Evolutionary conservation across 2,329 filamentous ascomycete species (phyloP).

Genomic region (Pseudogymnoascus sp.): DNA sequence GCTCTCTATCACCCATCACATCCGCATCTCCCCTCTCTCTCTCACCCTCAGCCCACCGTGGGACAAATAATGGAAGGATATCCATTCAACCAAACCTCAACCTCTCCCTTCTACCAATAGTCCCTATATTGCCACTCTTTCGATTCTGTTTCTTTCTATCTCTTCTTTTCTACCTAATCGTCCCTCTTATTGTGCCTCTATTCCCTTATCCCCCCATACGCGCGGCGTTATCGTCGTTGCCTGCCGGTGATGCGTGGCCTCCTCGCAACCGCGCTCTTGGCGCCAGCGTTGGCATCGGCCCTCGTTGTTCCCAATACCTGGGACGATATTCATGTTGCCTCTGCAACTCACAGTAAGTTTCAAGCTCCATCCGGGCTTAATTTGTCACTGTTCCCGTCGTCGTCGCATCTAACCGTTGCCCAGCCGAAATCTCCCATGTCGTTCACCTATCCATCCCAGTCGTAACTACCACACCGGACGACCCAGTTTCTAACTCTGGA

Average conservation of each 20-base stretch:
- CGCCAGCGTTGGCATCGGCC: slow-evolving; percentile 5
- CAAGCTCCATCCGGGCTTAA: background rate
- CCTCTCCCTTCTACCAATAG: background rate
- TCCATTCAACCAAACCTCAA: background rate
- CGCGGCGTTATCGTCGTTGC: background rate
- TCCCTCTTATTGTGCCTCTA: background rate
- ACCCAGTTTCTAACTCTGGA: background rate
- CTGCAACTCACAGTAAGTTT: background rate
- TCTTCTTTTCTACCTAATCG: background rate
- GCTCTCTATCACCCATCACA: background rate
- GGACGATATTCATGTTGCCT: background rate
- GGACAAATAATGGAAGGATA: background rate
- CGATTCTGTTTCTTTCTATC: background rate
- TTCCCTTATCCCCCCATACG: background rate
- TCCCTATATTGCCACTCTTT: slow-evolving; percentile 1
- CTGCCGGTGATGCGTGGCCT: background rate
- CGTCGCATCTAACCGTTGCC: background rate
- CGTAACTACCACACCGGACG: background rate
- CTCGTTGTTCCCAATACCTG: slow-evolving; percentile 5
- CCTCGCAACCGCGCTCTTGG: slow-evolving; percentile 1
- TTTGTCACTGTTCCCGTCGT: background rate
- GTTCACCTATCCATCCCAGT: background rate
- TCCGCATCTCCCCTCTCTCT: background rate
- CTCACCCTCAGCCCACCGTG: background rate
- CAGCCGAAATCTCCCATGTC: background rate